Conservation (phyloP, 192 early-diverging fungal genomes). For the Umbelopsis ramanniana region DNA sequence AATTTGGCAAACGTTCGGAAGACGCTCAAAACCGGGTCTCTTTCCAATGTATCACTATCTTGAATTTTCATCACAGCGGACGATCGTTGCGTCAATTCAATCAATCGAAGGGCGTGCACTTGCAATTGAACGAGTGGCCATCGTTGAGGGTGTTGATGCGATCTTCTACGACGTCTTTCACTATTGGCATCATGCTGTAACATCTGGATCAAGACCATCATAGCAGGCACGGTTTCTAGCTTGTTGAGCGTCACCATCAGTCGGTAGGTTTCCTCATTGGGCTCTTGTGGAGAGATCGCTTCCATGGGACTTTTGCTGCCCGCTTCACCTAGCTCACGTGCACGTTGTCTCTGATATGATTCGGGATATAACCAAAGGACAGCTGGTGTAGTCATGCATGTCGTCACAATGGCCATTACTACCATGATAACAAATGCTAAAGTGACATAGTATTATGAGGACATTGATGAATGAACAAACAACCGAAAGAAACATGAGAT, state of each 20-base stretch:
- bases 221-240: constrained; percentile 66
- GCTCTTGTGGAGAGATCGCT: constrained; percentile 23
- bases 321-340: neutral
- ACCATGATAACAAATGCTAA: constrained; percentile 76
- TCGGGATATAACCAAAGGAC: constrained; percentile 76
- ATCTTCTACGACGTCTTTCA: constrained; percentile 1
- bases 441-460: neutral
- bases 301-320: constrained; percentile 25
- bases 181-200: constrained; percentile 47
- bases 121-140: constrained; percentile 19
- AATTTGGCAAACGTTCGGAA: constrained; percentile 83
- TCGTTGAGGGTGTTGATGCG: constrained; percentile 17
- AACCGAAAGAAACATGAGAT: neutral
- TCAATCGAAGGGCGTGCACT: constrained; percentile 72
- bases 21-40: constrained; percentile 81
- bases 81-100: constrained; percentile 79
- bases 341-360: constrained; percentile 55
- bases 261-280: constrained; percentile 23
- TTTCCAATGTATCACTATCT: constrained; percentile 64
- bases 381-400: constrained; percentile 84
- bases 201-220: constrained; percentile 71
- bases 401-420: constrained; percentile 85
- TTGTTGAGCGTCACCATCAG: constrained; percentile 66
- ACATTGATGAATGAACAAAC: too few species aligned
- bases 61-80: constrained; percentile 81